Conservation (phyloP, 2,329 filamentous ascomycete species). For the Ceratocystis papillata region DNA sequence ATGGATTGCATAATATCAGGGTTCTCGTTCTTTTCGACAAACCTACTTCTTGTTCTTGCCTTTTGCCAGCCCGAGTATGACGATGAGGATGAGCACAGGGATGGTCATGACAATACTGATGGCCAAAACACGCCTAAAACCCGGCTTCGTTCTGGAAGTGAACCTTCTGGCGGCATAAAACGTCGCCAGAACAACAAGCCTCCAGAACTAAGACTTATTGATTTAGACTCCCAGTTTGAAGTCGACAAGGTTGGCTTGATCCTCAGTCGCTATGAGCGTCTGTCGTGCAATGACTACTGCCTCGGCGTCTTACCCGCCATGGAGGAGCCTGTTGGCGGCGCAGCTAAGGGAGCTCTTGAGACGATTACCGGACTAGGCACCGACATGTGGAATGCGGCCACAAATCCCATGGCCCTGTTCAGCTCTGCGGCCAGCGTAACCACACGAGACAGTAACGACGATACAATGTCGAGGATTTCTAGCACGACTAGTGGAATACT, state of each 20-base stretch:
- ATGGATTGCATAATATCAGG: constrained; percentile 98
- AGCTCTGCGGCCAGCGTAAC: constrained; percentile 71
- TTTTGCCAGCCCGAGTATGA: constrained; percentile 68
- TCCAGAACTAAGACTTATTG: constrained; percentile 83
- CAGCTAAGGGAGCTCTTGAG: constrained; percentile 62
- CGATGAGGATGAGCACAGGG: constrained; percentile 38
- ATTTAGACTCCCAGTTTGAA: constrained; percentile 75
- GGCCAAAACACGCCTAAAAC: constrained; percentile 26
- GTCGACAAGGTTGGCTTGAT: constrained; percentile 77
- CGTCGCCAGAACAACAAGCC: constrained; percentile 69
- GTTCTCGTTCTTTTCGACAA: constrained; percentile 90
- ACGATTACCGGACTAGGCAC: constrained; percentile 59
- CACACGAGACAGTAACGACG: constrained; percentile 52
- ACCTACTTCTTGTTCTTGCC: constrained; percentile 78
- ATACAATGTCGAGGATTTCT: constrained; percentile 37
- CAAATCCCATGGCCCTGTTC: constrained; percentile 79
- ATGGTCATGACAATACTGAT: not conserved
- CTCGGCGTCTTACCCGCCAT: constrained; percentile 67
- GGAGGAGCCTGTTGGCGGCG: constrained; percentile 34
- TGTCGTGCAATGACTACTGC: constrained; percentile 87
- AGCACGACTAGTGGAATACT: constrained; percentile 29
- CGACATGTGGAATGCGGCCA: constrained; percentile 82
- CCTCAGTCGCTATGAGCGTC: constrained; percentile 73
- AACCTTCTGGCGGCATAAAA: constrained; percentile 54
- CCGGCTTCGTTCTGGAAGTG: constrained; percentile 39